These are phyloP conservation scores for Ascochyta viciae-villosae DNA, from an alignment of 2,329 filamentous ascomycete genomes.

Conservation along the genomic window DNA sequence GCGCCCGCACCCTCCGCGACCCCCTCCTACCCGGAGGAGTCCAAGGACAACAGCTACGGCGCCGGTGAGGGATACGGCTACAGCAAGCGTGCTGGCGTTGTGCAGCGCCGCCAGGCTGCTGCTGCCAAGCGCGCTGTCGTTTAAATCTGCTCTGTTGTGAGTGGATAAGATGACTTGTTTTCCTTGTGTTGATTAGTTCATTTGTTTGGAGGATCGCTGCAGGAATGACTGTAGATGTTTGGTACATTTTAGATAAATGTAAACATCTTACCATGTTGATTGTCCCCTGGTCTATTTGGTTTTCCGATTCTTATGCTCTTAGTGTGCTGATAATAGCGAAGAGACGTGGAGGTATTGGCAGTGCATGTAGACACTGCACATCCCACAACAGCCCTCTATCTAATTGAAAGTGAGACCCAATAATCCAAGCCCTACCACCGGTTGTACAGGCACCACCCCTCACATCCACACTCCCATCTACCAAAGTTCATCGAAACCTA, in stretches of 20 bases:
- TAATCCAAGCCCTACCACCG: too few relatives aligned
- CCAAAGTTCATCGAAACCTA: too few relatives aligned
- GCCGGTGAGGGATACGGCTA: slow-evolving; percentile 6
- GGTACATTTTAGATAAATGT: background rate
- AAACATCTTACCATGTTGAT: background rate
- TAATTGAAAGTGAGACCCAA: too few relatives aligned
- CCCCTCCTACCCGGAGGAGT: background rate
- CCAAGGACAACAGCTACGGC: slow-evolving; percentile 3
- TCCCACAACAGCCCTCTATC: too few relatives aligned
- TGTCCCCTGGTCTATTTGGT: background rate
- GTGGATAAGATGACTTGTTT: background rate
- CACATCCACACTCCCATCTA: too few relatives aligned
- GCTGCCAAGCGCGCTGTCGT: slow-evolving; percentile 1
- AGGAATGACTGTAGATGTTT: slow-evolving; percentile 9
- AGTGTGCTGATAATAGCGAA: too few relatives aligned
- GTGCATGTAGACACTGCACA: too few relatives aligned
- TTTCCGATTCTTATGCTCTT: too few relatives aligned
- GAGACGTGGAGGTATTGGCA: too few relatives aligned
- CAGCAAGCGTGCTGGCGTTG: slow-evolving; percentile 7
- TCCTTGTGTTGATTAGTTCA: slow-evolving; percentile 10
- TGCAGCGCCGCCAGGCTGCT: slow-evolving; percentile 14
- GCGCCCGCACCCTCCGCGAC: background rate
- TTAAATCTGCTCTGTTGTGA: background rate
- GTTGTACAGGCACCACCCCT: too few relatives aligned
- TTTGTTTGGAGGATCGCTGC: slow-evolving; percentile 7